phyloP scores from a whole-genome alignment of 129 eudicot species.

The Calendula officinalis region DNA sequence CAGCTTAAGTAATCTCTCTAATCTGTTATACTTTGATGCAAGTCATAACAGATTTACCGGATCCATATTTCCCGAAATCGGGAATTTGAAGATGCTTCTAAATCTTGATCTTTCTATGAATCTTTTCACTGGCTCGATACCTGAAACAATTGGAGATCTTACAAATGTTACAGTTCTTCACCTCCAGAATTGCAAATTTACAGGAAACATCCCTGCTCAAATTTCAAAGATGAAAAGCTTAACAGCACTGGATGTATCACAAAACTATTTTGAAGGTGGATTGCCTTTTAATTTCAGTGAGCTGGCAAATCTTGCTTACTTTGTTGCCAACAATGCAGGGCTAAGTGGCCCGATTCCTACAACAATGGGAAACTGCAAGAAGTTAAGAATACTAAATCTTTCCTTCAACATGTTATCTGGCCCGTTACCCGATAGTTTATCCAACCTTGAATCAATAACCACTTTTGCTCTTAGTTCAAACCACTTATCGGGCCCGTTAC shows the following conservation, averaged over 20 bases:
- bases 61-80: conserved; percentile 47
- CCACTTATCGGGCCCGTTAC: conserved; percentile 58
- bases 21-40: conserved; percentile 55
- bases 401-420: conserved; percentile 73
- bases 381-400: conserved; percentile 50
- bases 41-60: conserved; percentile 66
- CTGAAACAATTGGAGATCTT: conserved; percentile 51
- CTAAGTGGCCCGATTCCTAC: conserved; percentile 65
- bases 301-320: conserved; percentile 54
- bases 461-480: conserved; percentile 62
- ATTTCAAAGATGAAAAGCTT: conserved; percentile 52
- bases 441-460: conserved; percentile 51
- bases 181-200: conserved; percentile 55
- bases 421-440: conserved; percentile 57
- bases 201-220: conserved; percentile 66
- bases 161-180: conserved; percentile 40
- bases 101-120: conserved; percentile 69
- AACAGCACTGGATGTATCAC: conserved; percentile 57
- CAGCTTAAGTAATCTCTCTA: conserved; percentile 54
- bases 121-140: conserved; percentile 52
- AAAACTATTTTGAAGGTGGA: conserved; percentile 63
- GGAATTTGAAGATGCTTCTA: conserved; percentile 48
- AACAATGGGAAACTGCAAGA: conserved; percentile 72
- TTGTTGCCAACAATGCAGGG: conserved; percentile 62
- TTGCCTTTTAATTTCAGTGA: conserved; percentile 61